Evolutionary conservation across 768 basidiomycete species (phyloP).

Genomic region (Megacollybia marginata): DNA sequence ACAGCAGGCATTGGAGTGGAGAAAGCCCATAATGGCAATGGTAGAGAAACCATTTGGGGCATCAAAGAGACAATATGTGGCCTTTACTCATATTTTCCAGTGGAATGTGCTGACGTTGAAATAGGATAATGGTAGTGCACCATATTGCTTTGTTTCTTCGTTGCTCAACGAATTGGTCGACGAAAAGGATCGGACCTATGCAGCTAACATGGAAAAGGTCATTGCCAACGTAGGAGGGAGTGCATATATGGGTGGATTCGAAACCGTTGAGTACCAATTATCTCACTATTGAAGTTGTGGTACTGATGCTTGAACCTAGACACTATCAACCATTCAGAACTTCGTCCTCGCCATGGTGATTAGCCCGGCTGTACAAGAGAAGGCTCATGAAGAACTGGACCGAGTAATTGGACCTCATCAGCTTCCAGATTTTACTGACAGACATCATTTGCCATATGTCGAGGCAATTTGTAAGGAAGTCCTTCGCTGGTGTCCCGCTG

Average conservation of each 20-base stretch:
- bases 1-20: constrained; percentile 16
- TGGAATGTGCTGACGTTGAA: background rate
- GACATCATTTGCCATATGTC: background rate
- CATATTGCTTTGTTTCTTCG: background rate
- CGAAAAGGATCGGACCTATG: background rate
- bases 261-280: no score
- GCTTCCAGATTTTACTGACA: background rate
- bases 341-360: no score
- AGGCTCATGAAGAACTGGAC: no score
- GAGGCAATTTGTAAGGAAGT: background rate
- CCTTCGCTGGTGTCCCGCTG: background rate
- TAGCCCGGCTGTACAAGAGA: no score
- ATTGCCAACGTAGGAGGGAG: background rate
- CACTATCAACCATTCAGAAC: no score
- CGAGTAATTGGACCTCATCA: background rate
- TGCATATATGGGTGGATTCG: no score
- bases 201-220: background rate
- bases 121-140: background rate
- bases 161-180: background rate
- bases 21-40: background rate
- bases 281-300: no score
- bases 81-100: background rate
- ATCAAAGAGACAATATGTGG: background rate
- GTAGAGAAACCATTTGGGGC: background rate
- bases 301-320: no score